phyloP scores from a whole-genome alignment of 441 rosid species.

The Corymbia calophylla region DNA sequence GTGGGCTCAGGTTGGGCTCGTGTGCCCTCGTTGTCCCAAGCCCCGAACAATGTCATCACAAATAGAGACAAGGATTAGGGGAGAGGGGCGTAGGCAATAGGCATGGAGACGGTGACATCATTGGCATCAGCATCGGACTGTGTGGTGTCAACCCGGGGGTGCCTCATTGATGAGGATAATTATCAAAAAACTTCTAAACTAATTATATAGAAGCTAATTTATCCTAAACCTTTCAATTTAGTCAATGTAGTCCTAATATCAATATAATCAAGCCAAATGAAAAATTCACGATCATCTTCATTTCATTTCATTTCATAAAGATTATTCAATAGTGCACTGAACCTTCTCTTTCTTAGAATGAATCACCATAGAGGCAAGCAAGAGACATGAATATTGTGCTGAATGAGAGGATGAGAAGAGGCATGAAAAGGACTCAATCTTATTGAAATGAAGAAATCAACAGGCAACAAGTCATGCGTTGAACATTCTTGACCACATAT shows the following conservation, averaged over 20 bases:
- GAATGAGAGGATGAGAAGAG: background rate
- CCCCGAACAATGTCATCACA: background rate
- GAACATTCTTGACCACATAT: background rate
- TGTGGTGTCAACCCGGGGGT: too few relatives aligned
- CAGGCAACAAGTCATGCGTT: background rate
- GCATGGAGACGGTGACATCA: background rate
- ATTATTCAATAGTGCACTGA: too few relatives aligned
- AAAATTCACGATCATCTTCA: background rate
- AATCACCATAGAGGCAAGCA: background rate
- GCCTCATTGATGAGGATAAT: background rate
- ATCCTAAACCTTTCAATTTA: background rate
- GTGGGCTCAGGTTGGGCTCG: background rate
- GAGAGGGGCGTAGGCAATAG: background rate
- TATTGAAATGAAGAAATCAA: background rate
- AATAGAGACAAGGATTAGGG: background rate
- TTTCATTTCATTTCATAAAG: background rate
- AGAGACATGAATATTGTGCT: background rate
- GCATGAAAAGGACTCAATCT: background rate
- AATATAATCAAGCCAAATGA: background rate
- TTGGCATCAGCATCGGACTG: accelerated
- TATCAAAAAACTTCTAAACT: accelerated
- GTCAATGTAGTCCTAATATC: accelerated
- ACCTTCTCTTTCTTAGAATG: background rate
- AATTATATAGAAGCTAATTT: accelerated
- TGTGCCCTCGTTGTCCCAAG: background rate